phyloP scores from a whole-genome alignment of 805 yeast genomes.

The Candida incommunis region DNA sequence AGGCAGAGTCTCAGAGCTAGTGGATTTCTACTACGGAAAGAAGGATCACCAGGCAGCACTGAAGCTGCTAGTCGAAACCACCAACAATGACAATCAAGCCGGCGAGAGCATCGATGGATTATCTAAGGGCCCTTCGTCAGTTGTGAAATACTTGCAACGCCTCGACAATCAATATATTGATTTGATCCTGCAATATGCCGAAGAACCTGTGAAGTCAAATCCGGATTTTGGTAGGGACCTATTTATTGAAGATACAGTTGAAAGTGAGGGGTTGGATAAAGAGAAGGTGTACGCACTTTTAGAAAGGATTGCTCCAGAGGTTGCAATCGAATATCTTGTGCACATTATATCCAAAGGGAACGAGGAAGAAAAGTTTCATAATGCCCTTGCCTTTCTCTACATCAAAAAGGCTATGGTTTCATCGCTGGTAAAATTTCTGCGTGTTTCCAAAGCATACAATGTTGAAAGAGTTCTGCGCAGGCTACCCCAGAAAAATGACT shows the following conservation, averaged over 20 bases:
- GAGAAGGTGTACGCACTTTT: constrained; percentile 35
- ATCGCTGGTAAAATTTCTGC: neutral
- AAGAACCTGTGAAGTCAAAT: constrained; percentile 29
- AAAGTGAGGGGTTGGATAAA: constrained; percentile 40
- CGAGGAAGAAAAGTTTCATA: constrained; percentile 22
- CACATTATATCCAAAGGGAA: constrained; percentile 27
- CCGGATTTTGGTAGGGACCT: constrained; percentile 25
- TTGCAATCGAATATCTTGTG: constrained; percentile 32
- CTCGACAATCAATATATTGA: constrained; percentile 33
- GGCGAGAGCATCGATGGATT: too few species aligned
- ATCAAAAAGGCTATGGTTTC: constrained; percentile 17
- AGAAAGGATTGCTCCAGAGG: constrained; percentile 11
- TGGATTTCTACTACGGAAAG: constrained; percentile 53
- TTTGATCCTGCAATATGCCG: constrained; percentile 35
- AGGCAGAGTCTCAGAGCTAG: constrained; percentile 38
- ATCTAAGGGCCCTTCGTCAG: constrained; percentile 23
- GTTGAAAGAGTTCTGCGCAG: neutral
- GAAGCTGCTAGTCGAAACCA: constrained; percentile 24
- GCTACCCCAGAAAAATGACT: neutral
- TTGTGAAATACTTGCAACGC: constrained; percentile 43
- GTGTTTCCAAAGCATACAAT: neutral
- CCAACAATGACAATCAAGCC: neutral
- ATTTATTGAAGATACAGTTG: constrained; percentile 44
- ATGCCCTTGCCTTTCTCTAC: constrained; percentile 28
- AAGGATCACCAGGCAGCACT: constrained; percentile 43